phyloP scores from a whole-genome alignment of 164 flowering plant species.

The Magnolia officinalis region DNA sequence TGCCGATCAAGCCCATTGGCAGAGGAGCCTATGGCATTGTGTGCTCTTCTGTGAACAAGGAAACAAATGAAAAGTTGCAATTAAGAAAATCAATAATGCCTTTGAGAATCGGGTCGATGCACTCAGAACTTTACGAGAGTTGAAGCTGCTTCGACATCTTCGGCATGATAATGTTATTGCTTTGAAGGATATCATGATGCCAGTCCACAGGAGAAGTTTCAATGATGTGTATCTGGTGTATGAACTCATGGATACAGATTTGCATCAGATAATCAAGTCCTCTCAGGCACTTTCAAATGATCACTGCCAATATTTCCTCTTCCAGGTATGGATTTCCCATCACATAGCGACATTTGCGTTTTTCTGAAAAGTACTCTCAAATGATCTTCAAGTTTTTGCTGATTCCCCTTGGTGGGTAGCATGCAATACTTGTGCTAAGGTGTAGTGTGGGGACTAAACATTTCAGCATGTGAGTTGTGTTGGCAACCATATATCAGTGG shows the following conservation, averaged over 20 bases:
- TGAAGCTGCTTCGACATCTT: conserved; percentile 82
- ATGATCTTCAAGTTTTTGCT: not conserved
- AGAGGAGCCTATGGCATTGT: conserved; percentile 95
- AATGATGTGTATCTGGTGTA: conserved; percentile 91
- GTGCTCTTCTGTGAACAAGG: conserved; percentile 79
- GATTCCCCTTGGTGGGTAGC: not conserved
- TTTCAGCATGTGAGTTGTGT: too few species aligned
- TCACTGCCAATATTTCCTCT: conserved; percentile 87
- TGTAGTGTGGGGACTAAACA: too few species aligned
- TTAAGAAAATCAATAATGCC: conserved; percentile 81
- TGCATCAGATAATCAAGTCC: conserved; percentile 90
- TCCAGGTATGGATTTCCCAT: conserved; percentile 58
- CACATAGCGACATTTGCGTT: not conserved
- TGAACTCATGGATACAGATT: conserved; percentile 95
- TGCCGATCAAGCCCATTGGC: conserved; percentile 91
- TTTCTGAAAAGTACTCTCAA: not conserved
- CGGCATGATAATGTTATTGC: conserved; percentile 83
- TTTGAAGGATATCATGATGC: conserved; percentile 91
- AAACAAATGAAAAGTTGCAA: conserved; percentile 88
- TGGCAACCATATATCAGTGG: too few species aligned
- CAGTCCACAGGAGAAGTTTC: conserved; percentile 62
- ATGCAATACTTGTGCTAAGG: not conserved
- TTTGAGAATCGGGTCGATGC: conserved; percentile 90
- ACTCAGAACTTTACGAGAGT: conserved; percentile 75
- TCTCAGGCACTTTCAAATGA: conserved; percentile 81